Conservation (phyloP, 305 asterid genomes). For the Fraxinus sp. region DNA sequence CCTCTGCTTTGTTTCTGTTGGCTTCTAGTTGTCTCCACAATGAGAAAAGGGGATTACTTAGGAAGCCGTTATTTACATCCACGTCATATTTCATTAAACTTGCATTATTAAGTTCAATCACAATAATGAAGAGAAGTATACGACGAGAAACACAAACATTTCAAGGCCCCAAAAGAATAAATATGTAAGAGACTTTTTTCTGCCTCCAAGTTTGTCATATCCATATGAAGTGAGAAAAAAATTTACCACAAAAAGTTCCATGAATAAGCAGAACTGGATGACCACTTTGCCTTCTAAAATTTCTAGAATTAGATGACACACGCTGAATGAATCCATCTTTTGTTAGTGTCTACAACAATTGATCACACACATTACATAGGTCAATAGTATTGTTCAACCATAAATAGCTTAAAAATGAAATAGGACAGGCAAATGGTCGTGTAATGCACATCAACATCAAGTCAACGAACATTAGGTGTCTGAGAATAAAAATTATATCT, state of each 20-base stretch:
- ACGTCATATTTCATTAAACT: not conserved
- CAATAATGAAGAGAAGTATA: not conserved
- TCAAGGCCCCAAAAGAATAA: not conserved
- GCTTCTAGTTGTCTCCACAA: too few relatives aligned
- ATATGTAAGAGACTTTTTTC: not conserved
- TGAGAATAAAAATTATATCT: not conserved
- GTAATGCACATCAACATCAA: not conserved
- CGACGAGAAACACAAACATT: not conserved
- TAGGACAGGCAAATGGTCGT: not conserved
- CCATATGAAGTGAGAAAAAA: not conserved
- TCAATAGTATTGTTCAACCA: not conserved
- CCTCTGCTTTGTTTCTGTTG: too few relatives aligned
- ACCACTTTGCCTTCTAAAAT: constrained; percentile 33
- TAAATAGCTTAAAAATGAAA: not conserved
- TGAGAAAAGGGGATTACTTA: too few relatives aligned
- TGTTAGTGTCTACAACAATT: constrained; percentile 55
- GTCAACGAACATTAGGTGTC: not conserved
- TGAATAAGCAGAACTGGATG: constrained; percentile 81
- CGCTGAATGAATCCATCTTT: constrained; percentile 86
- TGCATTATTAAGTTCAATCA: constrained; percentile 13
- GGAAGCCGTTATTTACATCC: too few relatives aligned
- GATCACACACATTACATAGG: not conserved
- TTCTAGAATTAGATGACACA: constrained; percentile 56
- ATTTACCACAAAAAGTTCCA: constrained; percentile 76
- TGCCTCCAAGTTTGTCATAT: not conserved